A percentile compares a stretch with the other conserved stretches of the same genome.
Evolutionary conservation across 768 basidiomycete species (phyloP).

Genomic region (Agrocybe praecox): DNA sequence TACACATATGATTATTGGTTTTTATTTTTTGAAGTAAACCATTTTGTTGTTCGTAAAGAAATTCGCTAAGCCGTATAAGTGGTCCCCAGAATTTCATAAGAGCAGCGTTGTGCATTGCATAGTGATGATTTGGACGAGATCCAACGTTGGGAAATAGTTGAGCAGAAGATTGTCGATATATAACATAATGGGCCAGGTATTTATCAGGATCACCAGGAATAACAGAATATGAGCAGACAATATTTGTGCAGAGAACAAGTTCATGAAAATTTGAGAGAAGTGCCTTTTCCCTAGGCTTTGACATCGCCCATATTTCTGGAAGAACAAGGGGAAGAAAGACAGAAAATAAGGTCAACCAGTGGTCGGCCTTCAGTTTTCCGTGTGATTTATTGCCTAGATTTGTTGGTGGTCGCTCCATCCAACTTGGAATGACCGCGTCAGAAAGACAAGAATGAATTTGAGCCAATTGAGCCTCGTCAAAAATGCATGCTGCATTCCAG

Average conservation of each 20-base stretch:
- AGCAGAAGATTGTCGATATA: constrained; percentile 15
- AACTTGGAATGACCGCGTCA: constrained; percentile 10
- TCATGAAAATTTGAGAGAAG: constrained; percentile 22
- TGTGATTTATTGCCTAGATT: constrained; percentile 22
- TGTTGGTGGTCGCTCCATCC: constrained; percentile 20
- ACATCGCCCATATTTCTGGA: constrained; percentile 19
- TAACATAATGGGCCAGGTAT: constrained; percentile 18
- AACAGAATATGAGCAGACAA: constrained; percentile 15
- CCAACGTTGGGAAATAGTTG: constrained; percentile 16
- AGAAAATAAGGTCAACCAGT: constrained; percentile 19
- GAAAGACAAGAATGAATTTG: constrained; percentile 7
- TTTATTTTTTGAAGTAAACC: constrained; percentile 21
- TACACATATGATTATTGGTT: constrained; percentile 22
- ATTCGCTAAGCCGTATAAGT: constrained; percentile 17
- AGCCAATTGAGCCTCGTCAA: background rate
- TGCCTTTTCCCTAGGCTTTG: background rate
- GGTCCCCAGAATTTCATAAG: constrained; percentile 22
- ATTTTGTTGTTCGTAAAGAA: constrained; percentile 19
- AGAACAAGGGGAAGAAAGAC: constrained; percentile 22
- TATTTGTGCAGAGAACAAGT: constrained; percentile 22
- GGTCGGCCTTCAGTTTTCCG: constrained; percentile 24
- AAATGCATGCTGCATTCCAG: constrained; percentile 2
- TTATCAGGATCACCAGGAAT: constrained; percentile 7
- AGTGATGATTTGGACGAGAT: constrained; percentile 25
- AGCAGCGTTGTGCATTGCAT: constrained; percentile 22